Evolutionary conservation across 768 basidiomycete genomes (phyloP), one percentile per base, ranked within the genome.

Genomic region (Hypholoma sublateritium): DNA sequence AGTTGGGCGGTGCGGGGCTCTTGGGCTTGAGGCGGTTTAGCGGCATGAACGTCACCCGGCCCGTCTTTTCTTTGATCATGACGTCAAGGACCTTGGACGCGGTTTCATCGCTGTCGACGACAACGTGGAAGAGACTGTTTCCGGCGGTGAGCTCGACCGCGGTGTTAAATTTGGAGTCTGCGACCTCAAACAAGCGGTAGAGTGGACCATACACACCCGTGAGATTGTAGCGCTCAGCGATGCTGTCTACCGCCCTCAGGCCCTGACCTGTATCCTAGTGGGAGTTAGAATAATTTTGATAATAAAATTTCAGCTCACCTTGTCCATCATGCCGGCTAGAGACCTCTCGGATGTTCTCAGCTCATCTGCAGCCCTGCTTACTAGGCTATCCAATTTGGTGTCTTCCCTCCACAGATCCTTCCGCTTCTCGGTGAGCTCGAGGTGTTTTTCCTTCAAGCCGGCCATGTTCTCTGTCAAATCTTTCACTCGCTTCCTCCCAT

Each of bases 1-100:
- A 88, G 74, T 89, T 79, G 8, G 88, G 88, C 17, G 84, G 75
- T 0, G 82, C 77, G 1, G 79, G 76, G 36, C 79, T 79, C 60
- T 90, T 92, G 52, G 90, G 89, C 64, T 89, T 88, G 57, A 99
- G 85, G 13, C 97, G 89, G 71, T 98, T 98, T 39, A 99, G 82
- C 17, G 97, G 97, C 89, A 99, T 95, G 75, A 98, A 98, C 0
- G 97, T 99, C 7, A 99, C 91, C 50, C 97, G 87, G 2, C 96
- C 97, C 11, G 86, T 90, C 69, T 91, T 93, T 69, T 98, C 95
- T 66, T 87, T 87, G 64, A 95, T 76, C 96, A 99, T 98, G 61
- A 89, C 77, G 17, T 97, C 91, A 12, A 99, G 84, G n/a, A 98
- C 87, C 67, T 83, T 85, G 2, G 87, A 87, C 0, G 95, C 97